phyloP scores from a whole-genome alignment of 1,139 yeast genomes.

The Protomyces macrosporus region DNA sequence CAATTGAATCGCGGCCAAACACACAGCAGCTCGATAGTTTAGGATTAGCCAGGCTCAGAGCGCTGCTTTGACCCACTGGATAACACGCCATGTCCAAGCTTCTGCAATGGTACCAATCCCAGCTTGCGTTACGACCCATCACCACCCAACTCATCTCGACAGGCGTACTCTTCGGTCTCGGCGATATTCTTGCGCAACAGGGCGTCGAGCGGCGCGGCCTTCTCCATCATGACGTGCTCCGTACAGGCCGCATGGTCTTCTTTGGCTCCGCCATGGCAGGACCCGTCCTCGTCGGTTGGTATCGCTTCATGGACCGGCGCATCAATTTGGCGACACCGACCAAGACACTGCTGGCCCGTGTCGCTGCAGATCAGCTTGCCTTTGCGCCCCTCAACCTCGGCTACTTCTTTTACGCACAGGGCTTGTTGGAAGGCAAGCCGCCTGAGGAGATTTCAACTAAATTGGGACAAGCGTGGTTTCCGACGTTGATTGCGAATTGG shows the following conservation, averaged over 20 bases:
- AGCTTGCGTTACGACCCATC: slow-evolving; percentile 34
- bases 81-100: slow-evolving; percentile 13
- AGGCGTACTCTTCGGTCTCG: slow-evolving; percentile 56
- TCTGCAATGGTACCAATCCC: slow-evolving; percentile 30
- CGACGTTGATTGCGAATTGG: slow-evolving; percentile 51
- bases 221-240: slow-evolving; percentile 33
- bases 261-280: slow-evolving; percentile 78
- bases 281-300: slow-evolving; percentile 50
- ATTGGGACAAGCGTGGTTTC: slow-evolving; percentile 28
- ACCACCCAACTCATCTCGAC: slow-evolving; percentile 36
- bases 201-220: slow-evolving; percentile 39
- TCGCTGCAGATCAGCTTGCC: slow-evolving; percentile 52
- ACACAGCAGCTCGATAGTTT: too few relatives aligned
- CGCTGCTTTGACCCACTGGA: too few relatives aligned
- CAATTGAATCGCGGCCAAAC: too few relatives aligned
- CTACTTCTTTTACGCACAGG: slow-evolving; percentile 61
- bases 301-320: slow-evolving; percentile 10
- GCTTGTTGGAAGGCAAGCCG: slow-evolving; percentile 53
- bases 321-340: slow-evolving; percentile 12
- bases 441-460: slow-evolving; percentile 37
- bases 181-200: slow-evolving; percentile 68
- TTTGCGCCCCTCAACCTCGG: slow-evolving; percentile 78
- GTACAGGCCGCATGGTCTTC: slow-evolving; percentile 61
- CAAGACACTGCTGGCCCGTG: slow-evolving; percentile 17
- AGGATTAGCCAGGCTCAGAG: too few relatives aligned